Percentiles rank a stretch among this genome's conserved stretches.
These are phyloP conservation scores for Clohesyomyces aquaticus DNA, from an alignment of 495 filamentous ascomycete species.

Conservation along the genomic window DNA sequence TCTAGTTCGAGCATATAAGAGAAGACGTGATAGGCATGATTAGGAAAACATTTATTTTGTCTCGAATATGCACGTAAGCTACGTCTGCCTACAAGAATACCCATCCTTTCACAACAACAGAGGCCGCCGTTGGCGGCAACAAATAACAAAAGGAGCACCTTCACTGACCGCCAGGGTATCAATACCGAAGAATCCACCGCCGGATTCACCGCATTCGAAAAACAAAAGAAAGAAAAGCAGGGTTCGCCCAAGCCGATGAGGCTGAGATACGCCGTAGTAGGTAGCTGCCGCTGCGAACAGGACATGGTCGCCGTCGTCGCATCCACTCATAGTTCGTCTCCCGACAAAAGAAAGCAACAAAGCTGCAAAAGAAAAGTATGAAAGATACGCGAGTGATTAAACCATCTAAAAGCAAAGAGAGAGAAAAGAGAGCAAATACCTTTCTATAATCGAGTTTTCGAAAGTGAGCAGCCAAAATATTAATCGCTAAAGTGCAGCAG, in stretches of 20 bases:
- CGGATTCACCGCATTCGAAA: no score
- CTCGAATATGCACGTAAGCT: no score
- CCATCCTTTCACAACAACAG: not conserved
- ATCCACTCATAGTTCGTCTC: no score
- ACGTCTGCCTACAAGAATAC: no score
- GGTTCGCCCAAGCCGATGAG: not conserved
- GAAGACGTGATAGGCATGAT: no score
- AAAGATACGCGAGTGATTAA: not conserved
- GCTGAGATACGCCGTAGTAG: no score
- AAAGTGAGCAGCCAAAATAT: not conserved
- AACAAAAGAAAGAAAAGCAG: not conserved
- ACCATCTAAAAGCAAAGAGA: not conserved
- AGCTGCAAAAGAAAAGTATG: conserved; percentile 1
- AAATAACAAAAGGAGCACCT: no score
- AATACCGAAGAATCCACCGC: conserved; percentile 5
- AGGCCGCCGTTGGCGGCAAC: no score
- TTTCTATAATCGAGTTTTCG: not conserved
- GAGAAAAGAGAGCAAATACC: not conserved
- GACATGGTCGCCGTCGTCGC: no score
- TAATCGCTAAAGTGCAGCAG: conserved; percentile 28
- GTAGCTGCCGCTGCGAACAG: not conserved
- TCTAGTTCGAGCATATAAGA: no score
- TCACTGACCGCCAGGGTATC: conserved; percentile 12
- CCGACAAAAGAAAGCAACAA: not conserved
- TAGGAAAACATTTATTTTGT: no score